A percentile compares a stretch with the other conserved stretches of the same genome.
phyloP scores from a whole-genome alignment of 2,329 filamentous ascomycete species.

The Aspergillus tubingensis region DNA sequence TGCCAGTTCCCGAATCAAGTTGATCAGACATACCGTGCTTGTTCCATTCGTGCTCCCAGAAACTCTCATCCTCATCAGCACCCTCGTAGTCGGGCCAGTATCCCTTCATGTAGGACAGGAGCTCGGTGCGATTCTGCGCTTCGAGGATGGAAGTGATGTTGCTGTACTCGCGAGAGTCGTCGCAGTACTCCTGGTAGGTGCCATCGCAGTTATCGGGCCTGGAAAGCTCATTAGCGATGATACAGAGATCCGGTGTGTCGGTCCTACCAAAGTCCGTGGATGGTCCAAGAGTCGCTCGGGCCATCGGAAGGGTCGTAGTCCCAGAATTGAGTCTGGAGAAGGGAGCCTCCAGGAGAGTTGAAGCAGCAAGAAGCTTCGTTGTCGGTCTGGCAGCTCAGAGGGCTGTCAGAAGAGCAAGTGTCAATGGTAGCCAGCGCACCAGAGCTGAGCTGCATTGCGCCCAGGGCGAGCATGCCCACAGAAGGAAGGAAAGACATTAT shows the following conservation, averaged over 20 bases:
- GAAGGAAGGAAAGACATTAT: conserved; percentile 25
- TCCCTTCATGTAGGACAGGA: conserved; percentile 59
- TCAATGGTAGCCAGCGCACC: conserved; percentile 28
- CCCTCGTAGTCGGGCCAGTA: conserved; percentile 63
- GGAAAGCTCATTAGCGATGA: not conserved
- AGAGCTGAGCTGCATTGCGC: conserved; percentile 21
- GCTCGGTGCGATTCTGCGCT: conserved; percentile 50
- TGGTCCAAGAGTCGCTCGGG: conserved; percentile 58
- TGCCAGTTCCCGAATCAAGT: too few relatives aligned
- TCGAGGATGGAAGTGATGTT: conserved; percentile 60
- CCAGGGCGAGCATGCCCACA: conserved; percentile 28
- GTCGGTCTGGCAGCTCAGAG: conserved; percentile 58
- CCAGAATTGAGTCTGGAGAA: conserved; percentile 64
- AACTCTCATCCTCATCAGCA: conserved; percentile 56
- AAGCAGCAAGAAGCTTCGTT: conserved; percentile 57
- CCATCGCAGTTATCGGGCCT: conserved; percentile 60
- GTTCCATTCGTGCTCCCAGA: conserved; percentile 72
- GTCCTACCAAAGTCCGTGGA: conserved; percentile 58
- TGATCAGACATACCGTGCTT: conserved; percentile 57
- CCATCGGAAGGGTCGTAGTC: conserved; percentile 58
- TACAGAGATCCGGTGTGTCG: not conserved
- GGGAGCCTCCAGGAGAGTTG: conserved; percentile 58
- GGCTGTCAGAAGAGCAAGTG: conserved; percentile 37
- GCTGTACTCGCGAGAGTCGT: conserved; percentile 55
- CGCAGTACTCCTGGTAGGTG: conserved; percentile 59